Conservation (phyloP, 2,329 filamentous ascomycete species). For the Cadophora luteo-olivacea region DNA sequence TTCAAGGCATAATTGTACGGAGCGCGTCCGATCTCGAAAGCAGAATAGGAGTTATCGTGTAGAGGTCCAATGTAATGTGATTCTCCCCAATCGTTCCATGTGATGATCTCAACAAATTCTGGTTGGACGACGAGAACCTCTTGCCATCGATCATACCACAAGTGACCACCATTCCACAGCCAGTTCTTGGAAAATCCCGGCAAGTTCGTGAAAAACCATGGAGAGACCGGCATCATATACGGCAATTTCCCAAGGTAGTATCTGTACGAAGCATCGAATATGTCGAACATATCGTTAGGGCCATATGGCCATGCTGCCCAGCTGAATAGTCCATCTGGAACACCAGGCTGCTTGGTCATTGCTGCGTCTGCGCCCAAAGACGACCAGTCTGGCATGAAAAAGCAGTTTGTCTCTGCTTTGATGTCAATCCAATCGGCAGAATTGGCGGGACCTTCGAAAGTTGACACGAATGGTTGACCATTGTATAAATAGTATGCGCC, state of each 20-base stretch:
- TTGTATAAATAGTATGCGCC: background rate
- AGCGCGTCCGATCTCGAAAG: background rate
- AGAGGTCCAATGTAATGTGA: background rate
- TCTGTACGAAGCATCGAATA: background rate
- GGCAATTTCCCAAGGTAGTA: background rate
- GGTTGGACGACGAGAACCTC: background rate
- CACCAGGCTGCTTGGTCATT: background rate
- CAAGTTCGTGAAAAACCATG: slow-evolving; percentile 14
- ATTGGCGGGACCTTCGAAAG: background rate
- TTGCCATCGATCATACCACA: background rate
- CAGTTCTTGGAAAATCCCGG: slow-evolving; percentile 10
- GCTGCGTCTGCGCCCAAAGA: background rate
- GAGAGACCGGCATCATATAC: slow-evolving; percentile 14
- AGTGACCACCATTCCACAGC: slow-evolving; percentile 1
- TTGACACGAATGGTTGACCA: background rate
- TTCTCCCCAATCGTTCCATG: background rate
- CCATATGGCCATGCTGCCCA: background rate
- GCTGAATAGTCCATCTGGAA: background rate
- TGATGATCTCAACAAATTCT: background rate
- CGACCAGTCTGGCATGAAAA: background rate
- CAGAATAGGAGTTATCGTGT: background rate
- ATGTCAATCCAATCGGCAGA: background rate
- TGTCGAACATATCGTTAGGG: background rate
- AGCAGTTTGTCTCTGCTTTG: background rate
- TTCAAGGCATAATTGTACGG: background rate